Percentiles rank a stretch among this genome's conserved stretches.
Conservation (phyloP, 2,329 filamentous ascomycete species). For the Arthroderma sp. region DNA sequence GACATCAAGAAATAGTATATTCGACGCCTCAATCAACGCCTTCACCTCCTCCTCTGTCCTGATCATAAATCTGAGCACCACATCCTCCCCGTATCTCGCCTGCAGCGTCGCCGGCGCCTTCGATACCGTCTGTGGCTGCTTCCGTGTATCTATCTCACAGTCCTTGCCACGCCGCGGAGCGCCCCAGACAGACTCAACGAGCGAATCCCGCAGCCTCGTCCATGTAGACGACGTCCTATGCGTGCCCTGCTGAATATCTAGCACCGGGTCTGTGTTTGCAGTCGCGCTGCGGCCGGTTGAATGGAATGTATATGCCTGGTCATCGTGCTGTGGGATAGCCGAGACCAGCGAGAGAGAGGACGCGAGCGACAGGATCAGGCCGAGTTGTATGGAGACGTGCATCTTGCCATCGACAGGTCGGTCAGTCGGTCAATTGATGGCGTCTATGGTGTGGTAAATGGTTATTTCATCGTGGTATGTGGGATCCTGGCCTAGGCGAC, state of each 20-base stretch:
- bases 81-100: constrained; percentile 58
- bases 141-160: constrained; percentile 7
- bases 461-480: background rate
- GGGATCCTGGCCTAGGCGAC: background rate
- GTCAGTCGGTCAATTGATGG: background rate
- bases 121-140: constrained; percentile 16
- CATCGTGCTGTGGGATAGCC: constrained; percentile 7
- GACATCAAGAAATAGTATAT: constrained; percentile 71
- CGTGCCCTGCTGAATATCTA: constrained; percentile 20
- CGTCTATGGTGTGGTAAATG: background rate
- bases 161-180: constrained; percentile 18
- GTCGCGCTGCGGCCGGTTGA: constrained; percentile 18
- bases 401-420: constrained; percentile 1
- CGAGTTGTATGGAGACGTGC: background rate
- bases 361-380: background rate
- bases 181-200: constrained; percentile 35
- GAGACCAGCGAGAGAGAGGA: constrained; percentile 7
- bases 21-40: constrained; percentile 59
- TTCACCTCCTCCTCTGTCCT: constrained; percentile 55
- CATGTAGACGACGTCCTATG: constrained; percentile 23
- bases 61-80: constrained; percentile 80
- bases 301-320: constrained; percentile 6
- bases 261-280: constrained; percentile 20
- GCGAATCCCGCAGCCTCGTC: constrained; percentile 31
- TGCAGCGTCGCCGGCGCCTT: constrained; percentile 29